Conservation (phyloP, 805 yeast species). For the Tetrapisispora namnaoensis region DNA sequence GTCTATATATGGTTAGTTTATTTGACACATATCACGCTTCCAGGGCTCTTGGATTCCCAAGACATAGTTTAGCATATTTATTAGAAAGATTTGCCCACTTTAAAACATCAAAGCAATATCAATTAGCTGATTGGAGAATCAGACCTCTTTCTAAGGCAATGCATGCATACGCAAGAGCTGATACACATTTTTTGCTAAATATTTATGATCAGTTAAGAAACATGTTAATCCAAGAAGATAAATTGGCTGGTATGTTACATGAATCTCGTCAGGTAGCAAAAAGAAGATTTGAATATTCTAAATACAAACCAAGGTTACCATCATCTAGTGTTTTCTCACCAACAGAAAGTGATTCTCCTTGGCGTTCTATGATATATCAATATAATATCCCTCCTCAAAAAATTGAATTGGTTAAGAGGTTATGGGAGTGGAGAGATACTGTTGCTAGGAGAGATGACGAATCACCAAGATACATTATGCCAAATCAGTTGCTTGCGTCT, state of each 20-base stretch:
- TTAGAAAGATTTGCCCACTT: constrained; percentile 74
- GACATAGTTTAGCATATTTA: constrained; percentile 73
- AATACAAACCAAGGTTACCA: constrained; percentile 39
- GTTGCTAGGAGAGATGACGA: constrained; percentile 74
- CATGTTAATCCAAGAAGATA: constrained; percentile 42
- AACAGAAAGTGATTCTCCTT: constrained; percentile 52
- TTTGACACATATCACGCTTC: constrained; percentile 94
- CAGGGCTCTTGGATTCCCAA: constrained; percentile 65
- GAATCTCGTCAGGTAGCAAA: constrained; percentile 73
- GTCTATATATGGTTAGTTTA: constrained; percentile 76
- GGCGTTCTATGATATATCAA: constrained; percentile 51
- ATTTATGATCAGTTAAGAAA: constrained; percentile 69
- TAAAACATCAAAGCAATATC: constrained; percentile 87
- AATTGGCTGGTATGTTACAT: constrained; percentile 51
- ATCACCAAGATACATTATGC: constrained; percentile 72
- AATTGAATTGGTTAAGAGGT: constrained; percentile 44
- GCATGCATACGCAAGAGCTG: constrained; percentile 84
- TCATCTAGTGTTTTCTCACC: constrained; percentile 37
- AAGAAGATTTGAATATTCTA: constrained; percentile 72
- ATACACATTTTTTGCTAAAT: constrained; percentile 81
- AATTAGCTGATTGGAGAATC: constrained; percentile 91
- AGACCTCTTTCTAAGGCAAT: constrained; percentile 73
- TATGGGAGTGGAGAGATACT: constrained; percentile 77
- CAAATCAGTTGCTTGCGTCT: constrained; percentile 63
- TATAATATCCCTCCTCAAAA: constrained; percentile 51